Base-by-base conservation (phyloP, 805 yeast species). In the Spathaspora hagerdaliae region DNA sequence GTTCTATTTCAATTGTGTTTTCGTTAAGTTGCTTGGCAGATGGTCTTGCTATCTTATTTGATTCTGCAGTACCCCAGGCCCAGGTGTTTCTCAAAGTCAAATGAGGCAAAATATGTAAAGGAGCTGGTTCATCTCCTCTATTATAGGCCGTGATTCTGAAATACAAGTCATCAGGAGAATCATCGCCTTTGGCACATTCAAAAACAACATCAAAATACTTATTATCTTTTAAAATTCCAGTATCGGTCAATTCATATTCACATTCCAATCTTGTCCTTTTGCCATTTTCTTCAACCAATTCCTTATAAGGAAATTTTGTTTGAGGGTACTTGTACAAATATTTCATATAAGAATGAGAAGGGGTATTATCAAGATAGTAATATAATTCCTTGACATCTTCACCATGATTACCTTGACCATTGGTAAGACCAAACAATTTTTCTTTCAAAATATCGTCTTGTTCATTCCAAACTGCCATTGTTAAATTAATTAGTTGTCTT, bases 351-450 rank as follows among this genome's bases (percentile, higher is more conserved):
- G 96, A 83, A 67, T 90, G 97, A 6, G 96, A 78, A 7, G 97
- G 97, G 10, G 95, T 87, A 66, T 88, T 90, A 67, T 90, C 97
- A 49, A 90, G 74, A 59, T 90, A 89, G 61, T 81, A 90, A 61
- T 87, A 87, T 53, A 83, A 64, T 59, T 87, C 95, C 67, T 90
- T 90, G 49, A 88, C 96, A 63, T 90, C 97, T 61, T 90, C 97
- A 45, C 97, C 97, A 63, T 90, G 97, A 63, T 91, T 91, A 10
- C 97, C 97, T 61, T 90, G 91, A 11, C 87, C 89, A 42, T 95
- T 95, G 27, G 96, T 89, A 35, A 89, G 77, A 2, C 97, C 97
- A 63, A 83, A 90, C 50, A 86, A 73, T 52, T 88, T 83, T 61
- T 90, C 97, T 65, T 90, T 90, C 63, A 90, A 74, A 54, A 88